Evolutionary conservation across 495 filamentous ascomycete genomes (phyloP).

Genomic region (Pyrenula massariospora): DNA sequence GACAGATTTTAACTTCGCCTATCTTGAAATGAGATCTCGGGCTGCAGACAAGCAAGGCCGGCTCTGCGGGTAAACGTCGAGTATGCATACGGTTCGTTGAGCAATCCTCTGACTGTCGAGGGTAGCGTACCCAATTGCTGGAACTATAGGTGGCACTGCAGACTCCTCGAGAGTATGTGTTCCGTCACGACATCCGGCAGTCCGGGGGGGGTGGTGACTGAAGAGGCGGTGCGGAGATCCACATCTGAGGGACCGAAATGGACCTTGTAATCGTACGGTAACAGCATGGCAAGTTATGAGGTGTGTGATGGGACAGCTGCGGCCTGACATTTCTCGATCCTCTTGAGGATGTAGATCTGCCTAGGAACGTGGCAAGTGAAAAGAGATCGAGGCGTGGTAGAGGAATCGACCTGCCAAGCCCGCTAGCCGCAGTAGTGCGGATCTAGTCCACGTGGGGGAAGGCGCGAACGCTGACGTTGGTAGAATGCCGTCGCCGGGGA

Average conservation of each 20-base stretch:
- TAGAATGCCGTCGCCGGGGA: no score
- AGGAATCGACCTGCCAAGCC: neutral
- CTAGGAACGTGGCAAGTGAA: neutral
- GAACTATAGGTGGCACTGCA: neutral
- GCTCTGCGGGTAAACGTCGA: neutral
- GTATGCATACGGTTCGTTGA: neutral
- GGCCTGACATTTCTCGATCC: neutral
- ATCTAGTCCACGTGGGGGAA: neutral
- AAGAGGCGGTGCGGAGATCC: no score
- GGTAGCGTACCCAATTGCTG: neutral
- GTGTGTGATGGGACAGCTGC: neutral
- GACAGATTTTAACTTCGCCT: neutral
- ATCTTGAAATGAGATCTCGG: neutral
- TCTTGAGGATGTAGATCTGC: neutral
- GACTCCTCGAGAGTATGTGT: neutral
- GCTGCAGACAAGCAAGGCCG: neutral
- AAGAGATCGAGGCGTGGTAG: neutral
- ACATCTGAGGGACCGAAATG: neutral
- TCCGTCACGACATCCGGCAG: neutral
- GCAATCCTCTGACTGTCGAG: neutral
- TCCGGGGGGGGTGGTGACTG: neutral
- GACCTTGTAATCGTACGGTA: neutral
- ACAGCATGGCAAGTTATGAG: neutral
- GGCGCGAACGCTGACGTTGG: neutral
- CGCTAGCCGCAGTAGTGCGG: neutral